These are phyloP conservation scores for Botrytis fragariae DNA, from an alignment of 2,329 filamentous ascomycete species.

Conservation along the genomic window DNA sequence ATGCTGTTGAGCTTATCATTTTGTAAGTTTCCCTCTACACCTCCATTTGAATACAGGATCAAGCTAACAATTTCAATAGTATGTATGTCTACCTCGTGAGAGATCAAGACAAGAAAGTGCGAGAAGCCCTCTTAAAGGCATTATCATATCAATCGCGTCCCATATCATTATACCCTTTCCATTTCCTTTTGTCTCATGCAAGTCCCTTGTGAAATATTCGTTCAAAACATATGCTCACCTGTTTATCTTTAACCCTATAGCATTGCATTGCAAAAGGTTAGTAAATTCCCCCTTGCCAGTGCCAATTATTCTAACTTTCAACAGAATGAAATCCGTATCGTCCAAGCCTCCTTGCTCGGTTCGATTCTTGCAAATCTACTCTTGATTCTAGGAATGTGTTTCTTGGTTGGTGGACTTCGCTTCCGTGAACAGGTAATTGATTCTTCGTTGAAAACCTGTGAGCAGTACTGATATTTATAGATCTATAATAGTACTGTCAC, in stretches of 20 bases:
- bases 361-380: conserved; percentile 87
- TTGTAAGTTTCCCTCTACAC: conserved; percentile 50
- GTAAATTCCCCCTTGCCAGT: conserved; percentile 18
- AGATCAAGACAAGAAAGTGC: conserved; percentile 47
- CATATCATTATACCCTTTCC: conserved; percentile 37
- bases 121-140: conserved; percentile 44
- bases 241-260: conserved; percentile 44
- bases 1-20: conserved; percentile 77
- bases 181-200: conserved; percentile 25
- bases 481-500: conserved; percentile 95
- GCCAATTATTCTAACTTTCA: conserved; percentile 31
- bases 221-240: conserved; percentile 40
- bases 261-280: conserved; percentile 70
- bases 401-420: conserved; percentile 79
- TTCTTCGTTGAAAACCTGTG: too few species aligned
- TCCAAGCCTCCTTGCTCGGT: conserved; percentile 84
- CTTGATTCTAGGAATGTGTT: conserved; percentile 88
- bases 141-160: conserved; percentile 48
- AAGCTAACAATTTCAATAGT: conserved; percentile 40
- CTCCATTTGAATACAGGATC: neutral
- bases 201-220: conserved; percentile 27
- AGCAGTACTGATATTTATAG: conserved; percentile 41
- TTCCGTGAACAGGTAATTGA: conserved; percentile 74
- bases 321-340: conserved; percentile 79
- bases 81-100: conserved; percentile 51